Evolutionary conservation across 1,284 basidiomycete species (phyloP).

Genomic region (Boletus smithii): DNA sequence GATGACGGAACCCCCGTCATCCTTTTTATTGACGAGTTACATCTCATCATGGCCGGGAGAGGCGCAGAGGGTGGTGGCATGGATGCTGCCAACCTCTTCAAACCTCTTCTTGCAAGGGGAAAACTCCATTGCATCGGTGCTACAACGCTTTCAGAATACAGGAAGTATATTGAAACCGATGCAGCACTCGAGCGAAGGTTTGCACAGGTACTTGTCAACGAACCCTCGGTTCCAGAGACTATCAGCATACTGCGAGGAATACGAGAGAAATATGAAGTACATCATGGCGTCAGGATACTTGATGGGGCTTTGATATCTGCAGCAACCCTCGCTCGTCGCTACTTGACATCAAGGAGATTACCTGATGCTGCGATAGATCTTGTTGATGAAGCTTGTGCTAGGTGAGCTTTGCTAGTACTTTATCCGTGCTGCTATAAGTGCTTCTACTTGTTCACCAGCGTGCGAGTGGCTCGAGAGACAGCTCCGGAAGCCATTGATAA

Average conservation of each 20-base stretch:
- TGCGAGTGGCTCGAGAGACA: slow-evolving; percentile 92
- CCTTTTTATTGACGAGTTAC: slow-evolving; percentile 94
- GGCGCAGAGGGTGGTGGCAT: slow-evolving; percentile 75
- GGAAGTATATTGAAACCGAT: slow-evolving; percentile 95
- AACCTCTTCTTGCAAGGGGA: slow-evolving; percentile 87
- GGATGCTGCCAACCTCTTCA: slow-evolving; percentile 88
- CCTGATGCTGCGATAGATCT: slow-evolving; percentile 93
- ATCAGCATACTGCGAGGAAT: slow-evolving; percentile 91
- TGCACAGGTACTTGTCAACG: slow-evolving; percentile 91
- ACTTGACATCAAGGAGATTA: slow-evolving; percentile 81
- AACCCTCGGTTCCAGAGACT: slow-evolving; percentile 87
- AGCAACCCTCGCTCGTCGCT: slow-evolving; percentile 91
- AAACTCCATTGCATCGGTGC: slow-evolving; percentile 90
- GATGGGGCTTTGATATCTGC: slow-evolving; percentile 90
- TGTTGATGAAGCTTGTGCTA: slow-evolving; percentile 91
- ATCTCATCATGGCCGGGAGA: slow-evolving; percentile 87
- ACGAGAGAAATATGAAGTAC: slow-evolving; percentile 76
- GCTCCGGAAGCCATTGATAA: slow-evolving; percentile 93
- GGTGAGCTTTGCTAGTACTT: slow-evolving; percentile 40
- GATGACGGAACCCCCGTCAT: slow-evolving; percentile 85
- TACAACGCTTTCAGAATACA: slow-evolving; percentile 91
- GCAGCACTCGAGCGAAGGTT: slow-evolving; percentile 94
- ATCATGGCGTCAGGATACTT: slow-evolving; percentile 88
- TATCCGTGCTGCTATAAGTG: neutral
- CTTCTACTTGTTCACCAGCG: slow-evolving; percentile 44